Base-by-base conservation (phyloP, 2,329 filamentous ascomycete genomes). In the Epichloe gansuensis region DNA sequence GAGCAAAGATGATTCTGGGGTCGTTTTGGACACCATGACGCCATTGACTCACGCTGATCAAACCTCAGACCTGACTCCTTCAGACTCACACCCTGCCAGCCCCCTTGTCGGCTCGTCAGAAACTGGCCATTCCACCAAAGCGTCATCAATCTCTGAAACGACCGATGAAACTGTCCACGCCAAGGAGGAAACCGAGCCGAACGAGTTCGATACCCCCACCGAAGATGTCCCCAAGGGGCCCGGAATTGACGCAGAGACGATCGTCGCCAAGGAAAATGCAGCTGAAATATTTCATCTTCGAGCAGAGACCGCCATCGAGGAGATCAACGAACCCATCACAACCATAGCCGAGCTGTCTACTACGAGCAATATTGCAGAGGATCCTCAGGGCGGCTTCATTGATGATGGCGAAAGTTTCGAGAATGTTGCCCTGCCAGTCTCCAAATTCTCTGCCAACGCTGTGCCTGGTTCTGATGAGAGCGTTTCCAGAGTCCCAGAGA, bases 61-160 rank as follows among this genome's bases (percentile, higher is more conserved):
- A 36, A 66, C 63, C 3, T 74, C 74, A 3, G 70, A 74, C 34
- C 65, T 74, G 46, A 72, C 74, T 3, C 71, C 70, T 51, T 72
- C 71, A 23, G 78, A 82, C 61, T 84, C 80, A 2, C 76, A 76
- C 50, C 77, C 80, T 4, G 64, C 74, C 11, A 82, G 80, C 13
- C 79, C 80, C 0, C 62, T 74, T 23, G 72, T 73, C 44, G 67
- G 67, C 21, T 72, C 71, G 15, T 82, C 78, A 5, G 79, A 82
- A 53, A 68, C 74, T 40, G 77, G 73, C 13, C 73, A 76, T 48
- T 83, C 80, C 3, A 84, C 81, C 6, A 79, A 77, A 58, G 80
- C 81, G 4, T 84, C 80, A 0, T 84, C 81, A 0, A 62, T 84
- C 9, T 83, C 80, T 5, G 81, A 82, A 54, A 78, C 76, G 2